These are phyloP conservation scores for Colletotrichum echinochloae DNA, from an alignment of 2,329 filamentous ascomycete genomes.

Conservation along the genomic window DNA sequence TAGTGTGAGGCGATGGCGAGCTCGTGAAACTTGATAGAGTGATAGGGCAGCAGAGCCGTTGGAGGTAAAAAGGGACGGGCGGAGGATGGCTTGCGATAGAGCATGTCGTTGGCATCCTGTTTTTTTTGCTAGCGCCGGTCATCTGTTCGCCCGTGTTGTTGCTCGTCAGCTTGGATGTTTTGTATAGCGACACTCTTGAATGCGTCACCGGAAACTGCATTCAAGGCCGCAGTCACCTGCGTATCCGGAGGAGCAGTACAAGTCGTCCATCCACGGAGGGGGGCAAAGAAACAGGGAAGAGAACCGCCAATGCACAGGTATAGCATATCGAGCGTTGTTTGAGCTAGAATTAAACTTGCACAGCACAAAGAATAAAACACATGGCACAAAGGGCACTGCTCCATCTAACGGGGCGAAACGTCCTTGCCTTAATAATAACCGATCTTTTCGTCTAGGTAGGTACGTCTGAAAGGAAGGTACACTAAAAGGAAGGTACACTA, in stretches of 20 bases:
- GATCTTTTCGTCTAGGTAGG: background rate
- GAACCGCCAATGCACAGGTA: no score
- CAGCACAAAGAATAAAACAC: slow-evolving; percentile 14
- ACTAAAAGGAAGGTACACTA: background rate
- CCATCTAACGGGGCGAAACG: slow-evolving; percentile 6
- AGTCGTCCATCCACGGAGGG: background rate
- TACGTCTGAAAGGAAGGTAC: background rate
- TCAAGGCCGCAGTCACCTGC: no score
- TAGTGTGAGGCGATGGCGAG: slow-evolving; percentile 8
- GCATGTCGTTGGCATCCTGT: slow-evolving; percentile 10
- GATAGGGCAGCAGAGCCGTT: background rate
- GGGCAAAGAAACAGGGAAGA: no score
- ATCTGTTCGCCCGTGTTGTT: background rate
- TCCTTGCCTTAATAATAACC: background rate
- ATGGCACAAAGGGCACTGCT: slow-evolving; percentile 6
- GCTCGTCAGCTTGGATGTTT: background rate
- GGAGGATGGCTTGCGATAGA: slow-evolving; percentile 19
- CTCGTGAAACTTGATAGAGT: background rate
- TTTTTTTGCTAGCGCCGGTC: background rate
- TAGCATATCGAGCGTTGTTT: slow-evolving; percentile 4
- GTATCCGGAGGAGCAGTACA: background rate
- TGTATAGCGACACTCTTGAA: background rate
- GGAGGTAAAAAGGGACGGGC: slow-evolving; percentile 5
- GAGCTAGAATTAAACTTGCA: slow-evolving; percentile 5
- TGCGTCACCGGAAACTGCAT: background rate